Base-by-base conservation (phyloP, 257 asterid genomes). In the Solanum piurae region DNA sequence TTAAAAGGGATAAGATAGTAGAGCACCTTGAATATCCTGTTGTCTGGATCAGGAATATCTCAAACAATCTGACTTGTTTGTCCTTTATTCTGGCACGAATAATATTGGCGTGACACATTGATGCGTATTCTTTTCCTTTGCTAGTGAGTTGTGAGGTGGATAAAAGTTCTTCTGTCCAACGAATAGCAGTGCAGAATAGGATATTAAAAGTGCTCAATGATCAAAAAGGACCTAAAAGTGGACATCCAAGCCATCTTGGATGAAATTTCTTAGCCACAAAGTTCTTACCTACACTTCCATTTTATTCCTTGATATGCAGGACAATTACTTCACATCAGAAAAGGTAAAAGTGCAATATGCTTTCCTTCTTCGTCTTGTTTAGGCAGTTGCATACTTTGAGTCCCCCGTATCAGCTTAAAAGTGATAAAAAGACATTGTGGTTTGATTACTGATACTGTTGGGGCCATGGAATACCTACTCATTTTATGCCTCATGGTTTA, bases 231-330 rank as follows among this genome's bases (percentile, higher is more conserved):
- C 58, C 40, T 42, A 85, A 40, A 84, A 66, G 87, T 66, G 62
- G 62, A 62, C 13, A 23, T 62, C 42, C 38, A 62, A 25, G 87
- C 23, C 25, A 66, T 66, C 64, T 38, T 66, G 75, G 79, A 71
- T 66, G 37, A 85, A 68, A 66, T 85, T 62, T 40, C 80, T 85
- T 25, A 40, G 87, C 87, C 87, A 66, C 87, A 85, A 66, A 40
- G 18, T 16, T 66, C 29, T 66, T 66, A 66, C 80, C 62, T 66
- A 55, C 80, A 38, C 3, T 46, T 40, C 44, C 42, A 64, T 38
- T 44, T 83, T 88, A 29, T 85, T 84, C 90, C 71, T 29, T 25
- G 46, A 77, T 89, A 87, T 86, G 80, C 83, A 80, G 83, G 77
- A 85, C 73, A 76, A 66, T 58, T 38, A 76, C n/a, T 42, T 76